Conservation (phyloP, 257 asterid species). For the Scutellaria minor region DNA sequence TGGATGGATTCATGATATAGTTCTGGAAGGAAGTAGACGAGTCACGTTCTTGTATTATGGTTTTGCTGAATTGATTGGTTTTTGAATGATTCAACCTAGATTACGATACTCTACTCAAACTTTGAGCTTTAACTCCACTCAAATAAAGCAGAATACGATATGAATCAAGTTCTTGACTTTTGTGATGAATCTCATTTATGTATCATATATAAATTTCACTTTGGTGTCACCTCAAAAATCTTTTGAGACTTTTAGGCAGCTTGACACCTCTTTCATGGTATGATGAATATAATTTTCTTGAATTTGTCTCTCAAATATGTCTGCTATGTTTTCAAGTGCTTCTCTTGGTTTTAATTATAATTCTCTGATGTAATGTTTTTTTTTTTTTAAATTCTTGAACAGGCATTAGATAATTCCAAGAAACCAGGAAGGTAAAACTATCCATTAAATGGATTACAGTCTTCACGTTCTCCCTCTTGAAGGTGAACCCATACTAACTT, state of each 20-base stretch:
- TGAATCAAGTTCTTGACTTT: too few relatives aligned
- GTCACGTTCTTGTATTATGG: slow-evolving; percentile 8
- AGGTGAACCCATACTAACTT: slow-evolving; percentile 20
- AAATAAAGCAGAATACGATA: not conserved
- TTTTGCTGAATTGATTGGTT: not conserved
- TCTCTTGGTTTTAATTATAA: slow-evolving; percentile 12
- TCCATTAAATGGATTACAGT: slow-evolving; percentile 18
- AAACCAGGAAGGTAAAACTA: slow-evolving; percentile 43
- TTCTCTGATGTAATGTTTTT: slow-evolving; percentile 25
- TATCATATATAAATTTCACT: not conserved
- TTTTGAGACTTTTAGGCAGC: too few relatives aligned
- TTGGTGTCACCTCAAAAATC: not conserved
- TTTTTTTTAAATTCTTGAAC: slow-evolving; percentile 36
- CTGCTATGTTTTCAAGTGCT: not conserved
- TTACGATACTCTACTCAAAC: not conserved
- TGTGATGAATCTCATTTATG: too few relatives aligned
- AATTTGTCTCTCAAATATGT: not conserved
- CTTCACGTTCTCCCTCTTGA: slow-evolving; percentile 16
- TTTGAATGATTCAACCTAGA: not conserved
- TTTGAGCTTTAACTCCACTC: not conserved
- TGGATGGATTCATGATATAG: not conserved
- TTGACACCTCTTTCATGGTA: not conserved
- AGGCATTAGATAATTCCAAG: slow-evolving; percentile 53
- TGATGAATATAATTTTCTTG: not conserved
- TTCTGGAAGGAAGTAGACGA: not conserved